Evolutionary conservation across 1,284 basidiomycete genomes (phyloP).

Genomic region (Leccinum fuscescens): DNA sequence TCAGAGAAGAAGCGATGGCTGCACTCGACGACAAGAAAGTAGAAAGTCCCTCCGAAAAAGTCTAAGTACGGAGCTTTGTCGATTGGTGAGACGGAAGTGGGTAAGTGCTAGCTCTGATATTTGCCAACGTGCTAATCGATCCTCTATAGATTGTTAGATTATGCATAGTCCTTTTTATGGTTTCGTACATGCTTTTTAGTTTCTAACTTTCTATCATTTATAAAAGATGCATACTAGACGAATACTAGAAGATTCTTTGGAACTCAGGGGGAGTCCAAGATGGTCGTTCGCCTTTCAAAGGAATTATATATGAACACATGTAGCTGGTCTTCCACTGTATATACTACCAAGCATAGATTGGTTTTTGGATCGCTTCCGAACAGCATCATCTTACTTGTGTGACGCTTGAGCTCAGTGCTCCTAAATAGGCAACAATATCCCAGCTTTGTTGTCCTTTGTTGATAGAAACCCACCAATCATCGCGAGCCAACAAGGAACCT

Average conservation of each 20-base stretch:
- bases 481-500: no score
- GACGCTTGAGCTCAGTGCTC: not conserved
- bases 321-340: not conserved
- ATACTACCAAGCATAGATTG: not conserved
- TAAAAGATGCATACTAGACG: not conserved
- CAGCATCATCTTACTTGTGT: not conserved
- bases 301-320: not conserved
- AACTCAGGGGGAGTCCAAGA: not conserved
- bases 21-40: constrained; percentile 2
- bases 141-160: not conserved
- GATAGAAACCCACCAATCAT: no score
- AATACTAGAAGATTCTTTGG: not conserved
- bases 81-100: not conserved
- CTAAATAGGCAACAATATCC: not conserved
- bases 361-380: not conserved
- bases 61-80: not conserved
- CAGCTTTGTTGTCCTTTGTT: not conserved
- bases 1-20: constrained; percentile 36
- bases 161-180: not conserved
- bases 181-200: not conserved
- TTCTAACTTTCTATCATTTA: not conserved
- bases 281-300: not conserved
- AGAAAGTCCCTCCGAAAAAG: constrained; percentile 4
- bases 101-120: not conserved
- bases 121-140: not conserved